Conservation (phyloP, 495 filamentous ascomycete species). For the Lineolata rhizophorae region DNA sequence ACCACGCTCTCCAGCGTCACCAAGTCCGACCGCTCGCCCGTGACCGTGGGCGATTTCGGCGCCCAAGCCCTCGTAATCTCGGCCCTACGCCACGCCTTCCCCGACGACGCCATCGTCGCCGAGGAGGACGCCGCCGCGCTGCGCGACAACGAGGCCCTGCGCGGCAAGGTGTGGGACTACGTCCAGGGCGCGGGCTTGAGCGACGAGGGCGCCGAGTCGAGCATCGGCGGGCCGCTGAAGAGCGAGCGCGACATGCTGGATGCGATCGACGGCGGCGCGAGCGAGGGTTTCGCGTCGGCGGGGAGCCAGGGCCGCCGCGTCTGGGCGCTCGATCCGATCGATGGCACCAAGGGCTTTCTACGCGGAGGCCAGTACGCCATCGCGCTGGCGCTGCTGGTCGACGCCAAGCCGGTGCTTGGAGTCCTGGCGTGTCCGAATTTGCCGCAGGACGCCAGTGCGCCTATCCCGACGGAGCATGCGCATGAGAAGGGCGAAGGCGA, state of each 20-base stretch:
- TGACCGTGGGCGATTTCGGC: slow-evolving; percentile 94
- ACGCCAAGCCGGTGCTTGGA: slow-evolving; percentile 87
- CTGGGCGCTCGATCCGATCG: slow-evolving; percentile 94
- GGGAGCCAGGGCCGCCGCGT: too few species aligned
- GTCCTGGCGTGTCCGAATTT: slow-evolving; percentile 91
- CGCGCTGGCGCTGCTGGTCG: slow-evolving; percentile 73
- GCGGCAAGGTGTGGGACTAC: slow-evolving; percentile 60
- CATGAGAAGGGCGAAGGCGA: slow-evolving; percentile 41
- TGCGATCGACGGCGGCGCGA: slow-evolving; percentile 65
- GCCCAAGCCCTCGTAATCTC: slow-evolving; percentile 90
- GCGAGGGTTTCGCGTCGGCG: slow-evolving; percentile 54
- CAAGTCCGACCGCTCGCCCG: slow-evolving; percentile 87
- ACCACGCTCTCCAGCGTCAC: slow-evolving; percentile 47
- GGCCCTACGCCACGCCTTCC: slow-evolving; percentile 75
- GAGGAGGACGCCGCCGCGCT: slow-evolving; percentile 79
- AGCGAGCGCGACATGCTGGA: slow-evolving; percentile 59
- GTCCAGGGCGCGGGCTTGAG: slow-evolving; percentile 51
- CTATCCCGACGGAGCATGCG: slow-evolving; percentile 43
- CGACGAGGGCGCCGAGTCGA: slow-evolving; percentile 37
- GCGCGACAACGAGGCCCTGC: slow-evolving; percentile 39
- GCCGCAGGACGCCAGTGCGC: slow-evolving; percentile 53
- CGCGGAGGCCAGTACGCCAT: slow-evolving; percentile 96
- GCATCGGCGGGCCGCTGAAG: slow-evolving; percentile 51
- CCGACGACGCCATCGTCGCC: slow-evolving; percentile 72
- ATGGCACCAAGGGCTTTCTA: slow-evolving; percentile 93